phyloP scores from a whole-genome alignment of 2,329 filamentous ascomycete genomes.

The Fusarium aywerte region DNA sequence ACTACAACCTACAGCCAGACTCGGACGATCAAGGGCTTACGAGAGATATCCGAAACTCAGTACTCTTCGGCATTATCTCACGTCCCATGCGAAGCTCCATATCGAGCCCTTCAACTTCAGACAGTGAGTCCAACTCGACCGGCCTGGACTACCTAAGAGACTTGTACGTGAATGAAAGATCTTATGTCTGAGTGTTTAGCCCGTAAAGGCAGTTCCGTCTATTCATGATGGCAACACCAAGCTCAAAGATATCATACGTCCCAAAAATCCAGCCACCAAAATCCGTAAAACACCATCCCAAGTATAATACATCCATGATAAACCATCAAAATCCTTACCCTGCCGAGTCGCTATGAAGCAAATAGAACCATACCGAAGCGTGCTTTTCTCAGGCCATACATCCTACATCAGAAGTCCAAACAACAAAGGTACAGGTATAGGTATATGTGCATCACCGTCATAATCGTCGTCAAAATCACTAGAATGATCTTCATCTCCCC shows the following conservation, averaged over 20 bases:
- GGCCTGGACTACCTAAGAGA: background rate
- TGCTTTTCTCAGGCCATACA: background rate
- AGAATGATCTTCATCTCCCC: slow-evolving; percentile 17
- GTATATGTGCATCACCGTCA: slow-evolving; percentile 27
- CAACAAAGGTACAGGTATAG: slow-evolving; percentile 36
- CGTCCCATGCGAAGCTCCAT: background rate
- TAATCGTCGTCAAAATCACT: slow-evolving; percentile 40
- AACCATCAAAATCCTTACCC: background rate
- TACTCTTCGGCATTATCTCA: background rate
- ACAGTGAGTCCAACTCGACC: background rate
- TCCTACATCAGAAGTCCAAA: slow-evolving; percentile 41
- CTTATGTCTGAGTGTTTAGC: background rate
- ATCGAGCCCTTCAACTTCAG: background rate
- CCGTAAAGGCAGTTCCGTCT: slow-evolving; percentile 4
- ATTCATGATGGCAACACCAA: slow-evolving; percentile 12
- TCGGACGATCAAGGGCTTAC: background rate
- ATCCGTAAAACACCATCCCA: slow-evolving; percentile 32
- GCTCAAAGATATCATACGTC: slow-evolving; percentile 9
- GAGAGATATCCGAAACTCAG: background rate
- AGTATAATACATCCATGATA: slow-evolving; percentile 1
- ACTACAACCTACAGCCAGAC: background rate
- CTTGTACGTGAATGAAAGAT: background rate
- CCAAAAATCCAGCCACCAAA: slow-evolving; percentile 13
- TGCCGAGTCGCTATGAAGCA: slow-evolving; percentile 1
- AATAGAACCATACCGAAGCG: background rate